A percentile compares a stretch with the other conserved stretches of the same genome.
phyloP scores from a whole-genome alignment of 148 eudicot genomes.

The Drosera capensis region DNA sequence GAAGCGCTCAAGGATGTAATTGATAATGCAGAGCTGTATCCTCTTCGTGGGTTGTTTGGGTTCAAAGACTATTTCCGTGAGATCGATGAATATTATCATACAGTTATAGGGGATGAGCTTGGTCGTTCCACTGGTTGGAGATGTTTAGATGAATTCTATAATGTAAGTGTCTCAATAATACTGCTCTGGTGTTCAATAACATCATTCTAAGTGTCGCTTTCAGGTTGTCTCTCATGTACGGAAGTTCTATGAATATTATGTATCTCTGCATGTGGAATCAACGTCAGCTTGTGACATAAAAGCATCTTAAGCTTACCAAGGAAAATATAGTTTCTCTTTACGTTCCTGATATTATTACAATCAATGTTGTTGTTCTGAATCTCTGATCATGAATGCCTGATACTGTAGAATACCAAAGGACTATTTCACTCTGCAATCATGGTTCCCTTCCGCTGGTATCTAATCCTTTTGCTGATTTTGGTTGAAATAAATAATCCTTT shows the following conservation, averaged over 20 bases:
- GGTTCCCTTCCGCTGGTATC: too few species aligned
- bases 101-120: slow-evolving; percentile 50
- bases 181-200: neutral
- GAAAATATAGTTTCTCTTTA: too few species aligned
- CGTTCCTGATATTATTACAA: too few species aligned
- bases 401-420: too few species aligned
- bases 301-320: too few species aligned
- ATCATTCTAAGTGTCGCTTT: neutral
- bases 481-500: neutral
- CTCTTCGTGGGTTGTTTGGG: slow-evolving; percentile 60
- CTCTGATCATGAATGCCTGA: too few species aligned
- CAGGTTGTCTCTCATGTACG: slow-evolving; percentile 1
- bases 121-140: slow-evolving; percentile 94
- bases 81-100: slow-evolving; percentile 74
- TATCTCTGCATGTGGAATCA: too few species aligned
- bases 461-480: too few species aligned
- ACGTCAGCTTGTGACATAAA: too few species aligned
- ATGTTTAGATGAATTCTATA: slow-evolving; percentile 50
- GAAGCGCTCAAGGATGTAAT: slow-evolving; percentile 42
- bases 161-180: slow-evolving; percentile 33
- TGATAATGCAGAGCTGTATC: slow-evolving; percentile 75
- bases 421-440: too few species aligned
- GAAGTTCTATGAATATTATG: too few species aligned
- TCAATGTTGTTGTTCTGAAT: too few species aligned
- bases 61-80: slow-evolving; percentile 60